A percentile compares a stretch with the other conserved stretches of the same genome.
These are phyloP conservation scores for Beta vulgaris DNA, from an alignment of 148 eudicot genomes.

Conservation along the genomic window DNA sequence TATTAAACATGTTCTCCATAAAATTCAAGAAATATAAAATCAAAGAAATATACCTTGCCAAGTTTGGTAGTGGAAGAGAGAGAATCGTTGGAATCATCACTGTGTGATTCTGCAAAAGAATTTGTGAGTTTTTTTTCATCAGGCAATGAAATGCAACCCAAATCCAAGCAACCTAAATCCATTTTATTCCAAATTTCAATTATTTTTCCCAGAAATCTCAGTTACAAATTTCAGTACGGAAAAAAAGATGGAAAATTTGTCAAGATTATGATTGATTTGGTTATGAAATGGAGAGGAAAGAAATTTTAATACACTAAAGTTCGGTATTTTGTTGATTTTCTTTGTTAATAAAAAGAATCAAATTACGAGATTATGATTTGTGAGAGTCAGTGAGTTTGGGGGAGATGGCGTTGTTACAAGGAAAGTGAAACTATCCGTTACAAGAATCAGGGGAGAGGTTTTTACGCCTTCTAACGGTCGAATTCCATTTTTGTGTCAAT, in stretches of 20 bases:
- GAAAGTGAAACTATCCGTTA: constrained; percentile 50
- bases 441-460: not conserved
- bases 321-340: too few species aligned
- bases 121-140: constrained; percentile 37
- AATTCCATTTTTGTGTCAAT: constrained; percentile 15
- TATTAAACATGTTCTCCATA: too few species aligned
- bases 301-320: too few species aligned
- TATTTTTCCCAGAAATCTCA: not conserved
- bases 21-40: not conserved
- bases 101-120: constrained; percentile 13
- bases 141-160: constrained; percentile 48
- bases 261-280: not conserved
- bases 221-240: not conserved
- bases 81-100: constrained; percentile 23
- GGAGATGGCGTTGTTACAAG: not conserved
- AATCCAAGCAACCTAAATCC: constrained; percentile 74
- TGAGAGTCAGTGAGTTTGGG: not conserved
- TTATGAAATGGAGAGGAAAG: too few species aligned
- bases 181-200: constrained; percentile 19
- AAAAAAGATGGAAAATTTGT: not conserved
- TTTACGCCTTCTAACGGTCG: constrained; percentile 41
- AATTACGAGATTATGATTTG: not conserved
- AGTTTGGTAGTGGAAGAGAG: constrained; percentile 34
- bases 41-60: constrained; percentile 39
- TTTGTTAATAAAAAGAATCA: too few species aligned